Evolutionary conservation across 768 basidiomycete species (phyloP).

Genomic region (Phanerochaete sordida): DNA sequence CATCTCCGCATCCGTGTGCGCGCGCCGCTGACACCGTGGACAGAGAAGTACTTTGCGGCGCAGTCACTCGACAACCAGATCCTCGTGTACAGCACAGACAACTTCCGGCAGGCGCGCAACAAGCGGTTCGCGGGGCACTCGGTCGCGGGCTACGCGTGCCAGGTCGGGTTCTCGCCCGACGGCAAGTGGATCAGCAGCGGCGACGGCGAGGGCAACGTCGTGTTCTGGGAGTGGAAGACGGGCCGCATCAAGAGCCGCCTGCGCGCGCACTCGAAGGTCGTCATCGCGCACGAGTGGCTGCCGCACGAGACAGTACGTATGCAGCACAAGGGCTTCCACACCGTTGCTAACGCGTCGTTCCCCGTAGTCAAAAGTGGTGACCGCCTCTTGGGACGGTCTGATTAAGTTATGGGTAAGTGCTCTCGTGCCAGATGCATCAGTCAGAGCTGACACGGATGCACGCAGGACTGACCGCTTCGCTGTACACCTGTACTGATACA

Average conservation of each 20-base stretch:
- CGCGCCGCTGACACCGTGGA: neutral
- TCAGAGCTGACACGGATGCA: conserved; percentile 17
- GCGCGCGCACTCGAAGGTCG: conserved; percentile 91
- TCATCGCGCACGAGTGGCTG: conserved; percentile 96
- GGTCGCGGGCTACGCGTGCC: conserved; percentile 95
- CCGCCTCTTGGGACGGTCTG: conserved; percentile 95
- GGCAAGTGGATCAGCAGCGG: conserved; percentile 98
- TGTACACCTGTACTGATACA: conserved; percentile 8
- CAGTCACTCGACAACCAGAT: conserved; percentile 99
- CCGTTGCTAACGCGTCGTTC: neutral
- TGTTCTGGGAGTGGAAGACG: conserved; percentile 99
- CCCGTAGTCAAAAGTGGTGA: conserved; percentile 89
- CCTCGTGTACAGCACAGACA: conserved; percentile 94
- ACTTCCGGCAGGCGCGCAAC: conserved; percentile 97
- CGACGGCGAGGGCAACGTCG: conserved; percentile 90
- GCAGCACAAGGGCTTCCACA: conserved; percentile 11
- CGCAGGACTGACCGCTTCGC: conserved; percentile 27
- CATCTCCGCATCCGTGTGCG: conserved; percentile 18
- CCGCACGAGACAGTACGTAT: conserved; percentile 90
- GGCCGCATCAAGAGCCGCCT: conserved; percentile 90
- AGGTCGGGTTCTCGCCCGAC: conserved; percentile 96
- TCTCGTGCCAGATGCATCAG: conserved; percentile 14
- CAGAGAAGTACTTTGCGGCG: conserved; percentile 95
- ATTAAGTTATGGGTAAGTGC: conserved; percentile 93
- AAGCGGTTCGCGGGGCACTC: conserved; percentile 98